phyloP scores from a whole-genome alignment of 2,329 filamentous ascomycete species.

The Ophiocordyceps camponoti-floridani region DNA sequence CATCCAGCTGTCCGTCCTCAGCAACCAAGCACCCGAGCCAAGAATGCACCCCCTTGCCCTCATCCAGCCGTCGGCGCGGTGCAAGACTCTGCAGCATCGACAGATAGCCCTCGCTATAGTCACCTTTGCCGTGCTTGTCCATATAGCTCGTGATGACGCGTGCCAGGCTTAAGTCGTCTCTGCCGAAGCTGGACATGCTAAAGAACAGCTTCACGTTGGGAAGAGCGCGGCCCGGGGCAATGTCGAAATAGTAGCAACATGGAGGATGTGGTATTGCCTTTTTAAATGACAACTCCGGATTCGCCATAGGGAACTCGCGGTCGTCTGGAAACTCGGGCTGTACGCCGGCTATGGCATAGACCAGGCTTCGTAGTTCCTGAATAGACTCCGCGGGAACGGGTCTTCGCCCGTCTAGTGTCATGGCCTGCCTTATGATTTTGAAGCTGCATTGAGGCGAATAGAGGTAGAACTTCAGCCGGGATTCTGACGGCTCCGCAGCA shows the following conservation, averaged over 20 bases:
- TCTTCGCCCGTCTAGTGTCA: background rate
- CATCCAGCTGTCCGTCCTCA: slow-evolving; percentile 1
- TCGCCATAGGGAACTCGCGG: background rate
- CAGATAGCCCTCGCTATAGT: background rate
- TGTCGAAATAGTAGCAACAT: background rate
- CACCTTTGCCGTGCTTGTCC: background rate
- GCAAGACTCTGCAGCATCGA: slow-evolving; percentile 1
- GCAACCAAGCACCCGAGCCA: slow-evolving; percentile 1
- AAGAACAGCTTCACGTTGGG: slow-evolving; percentile 2
- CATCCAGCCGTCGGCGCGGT: slow-evolving; percentile 1
- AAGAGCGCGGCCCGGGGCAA: background rate
- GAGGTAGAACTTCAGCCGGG: background rate
- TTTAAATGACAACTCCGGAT: too few relatives aligned
- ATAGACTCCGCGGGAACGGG: background rate
- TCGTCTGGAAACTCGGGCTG: background rate
- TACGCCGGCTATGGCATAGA: background rate
- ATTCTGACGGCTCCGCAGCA: background rate
- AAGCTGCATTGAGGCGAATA: background rate
- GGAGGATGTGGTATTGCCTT: background rate
- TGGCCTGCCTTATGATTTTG: background rate
- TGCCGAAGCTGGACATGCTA: background rate
- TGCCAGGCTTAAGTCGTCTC: slow-evolving; percentile 1
- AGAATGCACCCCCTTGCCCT: slow-evolving; percentile 2
- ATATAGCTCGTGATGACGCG: background rate
- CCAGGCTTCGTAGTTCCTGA: background rate